Percentiles rank a stretch among this genome's conserved stretches.
phyloP scores from a whole-genome alignment of 2,329 filamentous ascomycete species.

The Coniella lustricola region DNA sequence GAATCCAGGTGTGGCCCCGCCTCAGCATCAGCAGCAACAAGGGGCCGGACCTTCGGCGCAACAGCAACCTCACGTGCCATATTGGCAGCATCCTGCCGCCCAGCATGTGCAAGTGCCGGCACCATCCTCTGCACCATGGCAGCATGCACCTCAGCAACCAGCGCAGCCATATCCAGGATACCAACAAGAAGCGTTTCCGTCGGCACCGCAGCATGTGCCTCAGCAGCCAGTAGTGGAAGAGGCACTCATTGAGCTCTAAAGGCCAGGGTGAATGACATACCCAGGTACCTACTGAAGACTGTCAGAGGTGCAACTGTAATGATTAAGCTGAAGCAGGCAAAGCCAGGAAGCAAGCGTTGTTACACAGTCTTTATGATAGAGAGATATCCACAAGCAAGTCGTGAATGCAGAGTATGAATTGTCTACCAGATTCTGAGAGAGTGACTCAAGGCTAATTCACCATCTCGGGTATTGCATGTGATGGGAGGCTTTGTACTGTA shows the following conservation, averaged over 20 bases:
- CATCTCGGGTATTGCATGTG: too few relatives aligned
- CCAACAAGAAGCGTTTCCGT: conserved; percentile 56
- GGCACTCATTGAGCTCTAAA: conserved; percentile 64
- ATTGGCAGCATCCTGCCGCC: conserved; percentile 40
- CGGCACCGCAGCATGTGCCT: conserved; percentile 56
- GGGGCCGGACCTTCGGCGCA: conserved; percentile 13
- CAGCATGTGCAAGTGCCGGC: conserved; percentile 33
- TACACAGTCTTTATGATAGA: too few relatives aligned
- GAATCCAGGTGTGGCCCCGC: conserved; percentile 27
- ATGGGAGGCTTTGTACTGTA: too few relatives aligned
- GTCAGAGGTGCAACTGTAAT: neutral
- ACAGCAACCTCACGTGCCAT: conserved; percentile 35
- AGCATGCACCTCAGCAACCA: conserved; percentile 21
- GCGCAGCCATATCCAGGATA: conserved; percentile 38
- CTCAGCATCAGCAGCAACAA: conserved; percentile 25
- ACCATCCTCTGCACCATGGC: conserved; percentile 34
- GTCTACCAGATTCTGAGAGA: too few relatives aligned
- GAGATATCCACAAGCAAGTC: too few relatives aligned
- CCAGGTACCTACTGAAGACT: too few relatives aligned
- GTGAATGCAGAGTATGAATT: too few relatives aligned
- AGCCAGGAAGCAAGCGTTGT: too few relatives aligned
- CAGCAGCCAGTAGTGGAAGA: conserved; percentile 60
- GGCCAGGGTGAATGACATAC: too few relatives aligned
- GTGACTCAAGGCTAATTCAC: too few relatives aligned
- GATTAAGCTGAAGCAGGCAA: neutral